These are phyloP conservation scores for Petunia secreta DNA, from an alignment of 257 asterid genomes.

Conservation along the genomic window DNA sequence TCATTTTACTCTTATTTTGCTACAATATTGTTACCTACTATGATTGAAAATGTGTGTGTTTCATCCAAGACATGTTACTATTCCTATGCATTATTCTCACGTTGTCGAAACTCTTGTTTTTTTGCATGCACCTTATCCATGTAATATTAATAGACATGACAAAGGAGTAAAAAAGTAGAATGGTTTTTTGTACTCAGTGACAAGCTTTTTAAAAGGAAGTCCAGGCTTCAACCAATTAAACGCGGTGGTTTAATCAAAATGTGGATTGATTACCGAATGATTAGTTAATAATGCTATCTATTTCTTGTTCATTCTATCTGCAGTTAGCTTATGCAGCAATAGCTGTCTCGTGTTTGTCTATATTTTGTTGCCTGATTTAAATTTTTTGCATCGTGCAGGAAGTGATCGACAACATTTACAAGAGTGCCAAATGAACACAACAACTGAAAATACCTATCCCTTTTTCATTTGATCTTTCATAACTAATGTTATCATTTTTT, in stretches of 20 bases:
- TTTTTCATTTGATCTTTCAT: slow-evolving; percentile 1
- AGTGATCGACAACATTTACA: slow-evolving; percentile 27
- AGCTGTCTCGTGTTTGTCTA: neutral
- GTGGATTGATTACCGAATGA: neutral
- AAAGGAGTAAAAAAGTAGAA: neutral
- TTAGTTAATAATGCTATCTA: neutral
- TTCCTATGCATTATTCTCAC: neutral
- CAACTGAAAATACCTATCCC: neutral
- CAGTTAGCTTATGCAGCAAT: too few relatives aligned
- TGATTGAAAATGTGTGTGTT: neutral
- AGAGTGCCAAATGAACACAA: slow-evolving; percentile 25
- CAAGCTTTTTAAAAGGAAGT: neutral
- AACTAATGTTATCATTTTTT: neutral
- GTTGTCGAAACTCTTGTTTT: neutral
- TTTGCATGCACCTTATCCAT: neutral
- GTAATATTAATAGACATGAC: neutral
- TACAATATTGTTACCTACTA: neutral
- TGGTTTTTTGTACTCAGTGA: neutral
- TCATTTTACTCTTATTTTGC: neutral
- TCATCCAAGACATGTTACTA: neutral
- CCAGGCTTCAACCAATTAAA: neutral
- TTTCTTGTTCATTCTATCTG: neutral
- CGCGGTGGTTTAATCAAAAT: neutral
- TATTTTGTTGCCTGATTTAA: neutral
- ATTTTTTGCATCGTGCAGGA: neutral